Conservation (phyloP, 2,329 filamentous ascomycete species). For the Colletotrichum siamense region DNA sequence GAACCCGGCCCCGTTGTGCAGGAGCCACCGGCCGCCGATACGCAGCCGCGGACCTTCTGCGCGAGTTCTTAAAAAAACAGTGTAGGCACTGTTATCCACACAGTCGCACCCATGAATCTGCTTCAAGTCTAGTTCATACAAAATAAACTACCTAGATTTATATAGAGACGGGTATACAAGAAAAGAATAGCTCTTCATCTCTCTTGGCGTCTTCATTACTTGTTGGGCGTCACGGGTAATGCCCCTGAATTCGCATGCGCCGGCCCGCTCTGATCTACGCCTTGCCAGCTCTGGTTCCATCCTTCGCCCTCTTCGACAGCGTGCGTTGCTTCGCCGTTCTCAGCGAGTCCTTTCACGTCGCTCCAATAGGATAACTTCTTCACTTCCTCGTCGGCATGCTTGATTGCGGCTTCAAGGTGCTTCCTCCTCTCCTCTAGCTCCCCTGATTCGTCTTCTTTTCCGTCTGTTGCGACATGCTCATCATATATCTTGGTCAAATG, state of each 20-base stretch:
- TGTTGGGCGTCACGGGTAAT: background rate
- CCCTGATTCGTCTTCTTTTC: slow-evolving; percentile 41
- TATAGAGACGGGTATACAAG: slow-evolving; percentile 23
- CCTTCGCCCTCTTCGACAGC: slow-evolving; percentile 48
- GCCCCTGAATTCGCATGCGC: slow-evolving; percentile 34
- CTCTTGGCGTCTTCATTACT: background rate
- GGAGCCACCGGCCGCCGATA: background rate
- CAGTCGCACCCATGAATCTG: background rate
- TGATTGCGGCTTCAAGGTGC: slow-evolving; percentile 75
- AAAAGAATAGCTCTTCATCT: background rate
- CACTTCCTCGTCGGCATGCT: slow-evolving; percentile 81
- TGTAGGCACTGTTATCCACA: background rate
- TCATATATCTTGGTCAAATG: slow-evolving; percentile 72
- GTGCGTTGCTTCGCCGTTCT: slow-evolving; percentile 50
- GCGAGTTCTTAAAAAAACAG: background rate
- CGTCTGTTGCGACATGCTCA: slow-evolving; percentile 53
- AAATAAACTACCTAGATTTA: background rate
- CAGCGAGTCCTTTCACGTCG: slow-evolving; percentile 75
- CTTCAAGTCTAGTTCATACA: background rate
- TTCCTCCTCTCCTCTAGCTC: slow-evolving; percentile 54
- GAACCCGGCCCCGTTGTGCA: background rate
- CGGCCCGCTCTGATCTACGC: slow-evolving; percentile 59
- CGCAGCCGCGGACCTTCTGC: background rate
- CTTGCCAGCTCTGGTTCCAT: slow-evolving; percentile 54
- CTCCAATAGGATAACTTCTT: slow-evolving; percentile 87